Evolutionary conservation across 2,329 filamentous ascomycete species (phyloP).

Genomic region (Emergomyces pasteurianus): DNA sequence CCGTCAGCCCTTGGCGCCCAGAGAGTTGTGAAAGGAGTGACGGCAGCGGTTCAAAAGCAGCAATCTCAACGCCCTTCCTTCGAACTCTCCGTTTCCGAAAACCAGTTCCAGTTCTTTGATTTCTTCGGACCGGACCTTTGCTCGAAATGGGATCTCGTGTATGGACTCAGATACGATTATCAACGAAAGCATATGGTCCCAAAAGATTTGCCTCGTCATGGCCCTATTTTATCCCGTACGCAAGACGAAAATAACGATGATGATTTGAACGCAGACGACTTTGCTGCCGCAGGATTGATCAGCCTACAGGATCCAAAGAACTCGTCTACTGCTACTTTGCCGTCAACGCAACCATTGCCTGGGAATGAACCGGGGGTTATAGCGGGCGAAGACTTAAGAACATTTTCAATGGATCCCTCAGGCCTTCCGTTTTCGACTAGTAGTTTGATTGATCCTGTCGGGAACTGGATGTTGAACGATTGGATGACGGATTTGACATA

Average conservation of each 20-base stretch:
- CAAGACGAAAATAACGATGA: background rate
- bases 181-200: background rate
- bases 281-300: background rate
- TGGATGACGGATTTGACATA: conserved; percentile 5
- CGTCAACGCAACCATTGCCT: background rate
- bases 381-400: background rate
- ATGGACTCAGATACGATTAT: background rate
- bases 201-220: background rate
- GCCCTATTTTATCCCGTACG: background rate
- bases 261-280: background rate
- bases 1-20: conserved; percentile 10
- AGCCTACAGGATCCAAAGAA: conserved; percentile 1
- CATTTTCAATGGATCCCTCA: background rate
- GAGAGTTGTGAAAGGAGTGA: conserved; percentile 7
- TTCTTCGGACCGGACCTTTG: conserved; percentile 5
- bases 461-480: conserved; percentile 5
- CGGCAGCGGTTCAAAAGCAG: conserved; percentile 1
- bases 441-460: conserved; percentile 2
- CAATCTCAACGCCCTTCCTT: conserved; percentile 1
- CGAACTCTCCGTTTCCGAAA: background rate
- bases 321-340: background rate
- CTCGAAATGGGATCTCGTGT: conserved; percentile 3
- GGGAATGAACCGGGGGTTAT: background rate
- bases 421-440: background rate
- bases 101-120: conserved; percentile 2